These are phyloP conservation scores for Globisporangium alternatum DNA, from an alignment of 352 stramenopile species.

Conservation along the genomic window DNA sequence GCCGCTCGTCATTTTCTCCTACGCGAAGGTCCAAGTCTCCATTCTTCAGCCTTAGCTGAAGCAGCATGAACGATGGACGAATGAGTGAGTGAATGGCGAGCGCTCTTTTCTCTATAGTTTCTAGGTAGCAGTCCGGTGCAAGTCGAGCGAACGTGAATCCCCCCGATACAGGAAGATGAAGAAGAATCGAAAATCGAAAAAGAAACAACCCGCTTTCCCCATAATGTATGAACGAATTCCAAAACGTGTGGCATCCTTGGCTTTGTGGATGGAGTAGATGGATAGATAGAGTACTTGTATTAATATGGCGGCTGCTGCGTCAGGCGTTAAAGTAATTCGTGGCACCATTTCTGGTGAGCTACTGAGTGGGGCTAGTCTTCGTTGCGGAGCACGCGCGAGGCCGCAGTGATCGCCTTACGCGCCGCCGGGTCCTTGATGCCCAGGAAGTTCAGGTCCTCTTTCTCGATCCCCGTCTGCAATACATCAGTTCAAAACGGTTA, in stretches of 20 bases:
- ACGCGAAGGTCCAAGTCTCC: not conserved
- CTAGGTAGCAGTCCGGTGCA: constrained; percentile 3
- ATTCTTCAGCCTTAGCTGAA: not conserved
- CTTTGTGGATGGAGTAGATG: not conserved
- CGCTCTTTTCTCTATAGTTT: constrained; percentile 12
- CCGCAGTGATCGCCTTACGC: constrained; percentile 57
- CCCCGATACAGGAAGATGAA: not conserved
- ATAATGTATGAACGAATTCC: constrained; percentile 17
- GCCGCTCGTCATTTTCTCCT: not conserved
- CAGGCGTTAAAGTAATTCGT: constrained; percentile 9
- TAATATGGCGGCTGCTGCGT: constrained; percentile 5
- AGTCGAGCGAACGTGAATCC: not conserved
- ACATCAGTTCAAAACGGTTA: not conserved
- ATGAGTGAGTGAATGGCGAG: not conserved
- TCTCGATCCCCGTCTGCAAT: constrained; percentile 76
- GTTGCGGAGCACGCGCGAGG: constrained; percentile 49
- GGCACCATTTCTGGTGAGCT: not conserved
- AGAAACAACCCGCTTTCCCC: not conserved
- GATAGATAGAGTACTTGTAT: constrained; percentile 14
- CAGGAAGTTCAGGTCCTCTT: constrained; percentile 84
- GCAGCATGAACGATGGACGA: not conserved
- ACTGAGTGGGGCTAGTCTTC: constrained; percentile 27
- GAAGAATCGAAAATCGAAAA: not conserved
- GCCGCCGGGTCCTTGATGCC: constrained; percentile 67
- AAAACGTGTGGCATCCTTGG: not conserved